Percentiles rank a stretch among this genome's conserved stretches.
Conservation (phyloP, 306 rosid species). For the Begonia peltatifolia region DNA sequence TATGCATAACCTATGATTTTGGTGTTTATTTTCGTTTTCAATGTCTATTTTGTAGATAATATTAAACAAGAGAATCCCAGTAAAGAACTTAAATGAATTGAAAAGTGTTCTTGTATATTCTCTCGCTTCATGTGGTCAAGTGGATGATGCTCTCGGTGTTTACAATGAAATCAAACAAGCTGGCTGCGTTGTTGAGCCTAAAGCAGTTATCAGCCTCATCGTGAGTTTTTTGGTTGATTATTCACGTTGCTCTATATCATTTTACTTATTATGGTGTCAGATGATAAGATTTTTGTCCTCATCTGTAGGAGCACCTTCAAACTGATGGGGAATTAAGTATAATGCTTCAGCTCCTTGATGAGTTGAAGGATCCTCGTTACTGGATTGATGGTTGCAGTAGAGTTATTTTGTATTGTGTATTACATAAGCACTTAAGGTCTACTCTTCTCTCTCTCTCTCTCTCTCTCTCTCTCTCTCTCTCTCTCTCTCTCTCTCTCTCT, state of each 20-base stretch:
- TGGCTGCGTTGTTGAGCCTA: slow-evolving; percentile 49
- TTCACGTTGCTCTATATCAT: neutral
- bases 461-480: no score
- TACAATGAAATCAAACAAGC: slow-evolving; percentile 49
- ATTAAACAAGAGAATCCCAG: slow-evolving; percentile 27
- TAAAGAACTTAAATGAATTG: slow-evolving; percentile 38
- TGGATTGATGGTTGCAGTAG: slow-evolving; percentile 68
- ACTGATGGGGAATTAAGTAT: slow-evolving; percentile 40
- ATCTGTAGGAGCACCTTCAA: slow-evolving; percentile 33
- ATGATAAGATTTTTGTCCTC: slow-evolving; percentile 5
- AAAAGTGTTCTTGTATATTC: slow-evolving; percentile 59
- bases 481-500: no score
- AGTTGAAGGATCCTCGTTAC: slow-evolving; percentile 28
- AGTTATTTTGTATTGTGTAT: slow-evolving; percentile 45
- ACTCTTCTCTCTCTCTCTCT: neutral
- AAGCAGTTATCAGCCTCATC: slow-evolving; percentile 51
- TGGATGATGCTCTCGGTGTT: slow-evolving; percentile 39
- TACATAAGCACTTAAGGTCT: slow-evolving; percentile 54
- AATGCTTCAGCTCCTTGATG: slow-evolving; percentile 43
- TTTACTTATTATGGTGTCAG: neutral
- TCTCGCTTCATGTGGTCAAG: slow-evolving; percentile 57
- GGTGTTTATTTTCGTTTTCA: no score
- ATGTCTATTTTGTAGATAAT: slow-evolving; percentile 32
- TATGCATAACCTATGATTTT: no score
- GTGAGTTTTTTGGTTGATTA: slow-evolving; percentile 28